These are phyloP conservation scores for Hypoxylon crocopeplum DNA, from an alignment of 495 filamentous ascomycete genomes.

Conservation along the genomic window DNA sequence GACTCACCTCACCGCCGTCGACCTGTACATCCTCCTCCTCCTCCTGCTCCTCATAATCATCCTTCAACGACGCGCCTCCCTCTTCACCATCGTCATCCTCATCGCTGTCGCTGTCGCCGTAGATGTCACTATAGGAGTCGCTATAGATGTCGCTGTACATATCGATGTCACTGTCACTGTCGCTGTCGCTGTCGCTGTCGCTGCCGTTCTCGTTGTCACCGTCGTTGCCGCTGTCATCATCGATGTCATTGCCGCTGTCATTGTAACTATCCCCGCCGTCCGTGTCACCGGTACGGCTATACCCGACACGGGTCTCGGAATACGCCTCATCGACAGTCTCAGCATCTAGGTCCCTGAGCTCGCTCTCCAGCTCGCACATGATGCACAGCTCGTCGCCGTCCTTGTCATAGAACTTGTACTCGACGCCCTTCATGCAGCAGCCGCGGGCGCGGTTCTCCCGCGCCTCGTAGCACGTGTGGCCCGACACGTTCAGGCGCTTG, in stretches of 20 bases:
- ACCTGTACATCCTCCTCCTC: not conserved
- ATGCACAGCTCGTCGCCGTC: conserved; percentile 19
- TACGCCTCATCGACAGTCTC: not conserved
- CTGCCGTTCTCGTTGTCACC: no score
- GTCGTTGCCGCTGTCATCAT: no score
- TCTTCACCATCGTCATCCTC: conserved; percentile 5
- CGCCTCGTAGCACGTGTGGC: conserved; percentile 32
- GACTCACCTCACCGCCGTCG: not conserved
- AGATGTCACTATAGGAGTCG: no score
- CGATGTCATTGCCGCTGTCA: no score
- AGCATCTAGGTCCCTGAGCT: not conserved
- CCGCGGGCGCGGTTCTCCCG: conserved; percentile 6
- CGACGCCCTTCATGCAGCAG: conserved; percentile 29
- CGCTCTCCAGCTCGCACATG: conserved; percentile 26
- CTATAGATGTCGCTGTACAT: no score
- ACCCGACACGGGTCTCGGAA: not conserved
- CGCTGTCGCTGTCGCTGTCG: no score
- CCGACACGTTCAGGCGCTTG: conserved; percentile 12
- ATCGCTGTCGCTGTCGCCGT: not conserved
- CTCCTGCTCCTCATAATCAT: not conserved
- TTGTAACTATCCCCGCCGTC: no score
- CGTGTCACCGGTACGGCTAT: no score
- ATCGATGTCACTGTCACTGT: no score
- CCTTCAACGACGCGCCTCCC: not conserved
- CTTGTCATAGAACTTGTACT: conserved; percentile 13